phyloP scores from a whole-genome alignment of 2,329 filamentous ascomycete species.

The Bimuria novae-zelandiae region DNA sequence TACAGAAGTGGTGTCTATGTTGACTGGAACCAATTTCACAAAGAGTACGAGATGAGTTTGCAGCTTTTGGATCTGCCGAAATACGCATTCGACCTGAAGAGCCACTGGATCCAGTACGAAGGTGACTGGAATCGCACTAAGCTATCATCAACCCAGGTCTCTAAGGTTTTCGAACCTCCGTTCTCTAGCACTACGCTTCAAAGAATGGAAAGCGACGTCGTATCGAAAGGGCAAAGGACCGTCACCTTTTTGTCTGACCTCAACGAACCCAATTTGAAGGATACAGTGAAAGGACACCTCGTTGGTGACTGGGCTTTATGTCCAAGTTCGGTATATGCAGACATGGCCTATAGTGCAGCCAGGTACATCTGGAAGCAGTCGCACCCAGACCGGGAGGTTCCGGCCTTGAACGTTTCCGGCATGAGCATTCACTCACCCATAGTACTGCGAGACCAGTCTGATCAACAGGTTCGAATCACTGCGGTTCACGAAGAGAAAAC shows the following conservation, averaged over 20 bases:
- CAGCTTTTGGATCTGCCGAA: constrained; percentile 29
- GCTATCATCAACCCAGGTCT: background rate
- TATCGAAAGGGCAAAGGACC: background rate
- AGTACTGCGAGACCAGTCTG: constrained; percentile 61
- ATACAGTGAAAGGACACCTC: constrained; percentile 66
- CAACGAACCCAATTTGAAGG: constrained; percentile 64
- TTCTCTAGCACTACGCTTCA: background rate
- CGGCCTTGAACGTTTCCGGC: constrained; percentile 67
- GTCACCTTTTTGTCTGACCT: constrained; percentile 65
- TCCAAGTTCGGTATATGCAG: constrained; percentile 66
- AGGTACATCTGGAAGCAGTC: constrained; percentile 70
- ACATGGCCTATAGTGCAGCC: constrained; percentile 67
- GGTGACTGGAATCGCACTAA: constrained; percentile 11
- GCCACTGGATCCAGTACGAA: constrained; percentile 31
- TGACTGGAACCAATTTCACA: constrained; percentile 62
- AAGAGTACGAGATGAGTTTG: constrained; percentile 32
- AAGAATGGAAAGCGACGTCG: background rate
- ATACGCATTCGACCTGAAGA: constrained; percentile 39
- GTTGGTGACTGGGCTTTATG: constrained; percentile 70
- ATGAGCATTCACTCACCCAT: constrained; percentile 70
- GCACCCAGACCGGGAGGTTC: constrained; percentile 59
- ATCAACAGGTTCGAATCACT: constrained; percentile 65
- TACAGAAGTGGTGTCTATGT: constrained; percentile 60
- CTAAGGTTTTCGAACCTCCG: background rate
- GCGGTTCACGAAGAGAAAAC: constrained; percentile 62